Percentiles rank a stretch among this genome's conserved stretches.
These are phyloP conservation scores for Triticum monococcum DNA, from an alignment of 176 grass and related monocot species.

Conservation along the genomic window DNA sequence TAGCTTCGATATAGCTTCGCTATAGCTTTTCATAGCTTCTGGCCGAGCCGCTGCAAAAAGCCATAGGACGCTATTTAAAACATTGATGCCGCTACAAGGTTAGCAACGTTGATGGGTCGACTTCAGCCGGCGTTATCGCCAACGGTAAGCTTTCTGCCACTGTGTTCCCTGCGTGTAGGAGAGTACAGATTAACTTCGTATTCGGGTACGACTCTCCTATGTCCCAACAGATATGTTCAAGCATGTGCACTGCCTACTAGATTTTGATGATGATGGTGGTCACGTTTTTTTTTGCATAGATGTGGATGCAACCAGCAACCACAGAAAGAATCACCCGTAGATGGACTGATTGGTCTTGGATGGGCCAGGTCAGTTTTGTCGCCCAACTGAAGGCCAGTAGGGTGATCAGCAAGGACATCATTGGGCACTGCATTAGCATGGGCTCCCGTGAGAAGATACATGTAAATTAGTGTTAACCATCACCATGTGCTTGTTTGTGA, in stretches of 20 bases:
- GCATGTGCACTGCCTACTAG: neutral
- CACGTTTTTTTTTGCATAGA: constrained; percentile 4
- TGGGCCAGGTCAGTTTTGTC: constrained; percentile 24
- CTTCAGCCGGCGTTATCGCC: constrained; percentile 39
- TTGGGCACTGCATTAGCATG: constrained; percentile 64
- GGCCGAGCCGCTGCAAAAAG: too few species aligned
- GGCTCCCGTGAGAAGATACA: constrained; percentile 38
- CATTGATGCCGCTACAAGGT: too few species aligned
- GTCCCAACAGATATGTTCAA: neutral
- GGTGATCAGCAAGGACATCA: constrained; percentile 39
- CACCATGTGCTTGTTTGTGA: neutral
- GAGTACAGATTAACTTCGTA: constrained; percentile 15
- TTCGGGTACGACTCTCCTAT: constrained; percentile 45
- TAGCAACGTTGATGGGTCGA: neutral
- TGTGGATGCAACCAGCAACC: constrained; percentile 60
- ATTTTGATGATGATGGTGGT: neutral
- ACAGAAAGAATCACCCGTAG: neutral
- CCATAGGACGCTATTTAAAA: too few species aligned
- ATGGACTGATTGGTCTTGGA: constrained; percentile 59
- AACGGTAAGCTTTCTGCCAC: constrained; percentile 30
- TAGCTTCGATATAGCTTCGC: too few species aligned
- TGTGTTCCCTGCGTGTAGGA: neutral
- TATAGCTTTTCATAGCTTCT: too few species aligned
- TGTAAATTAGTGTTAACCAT: neutral
- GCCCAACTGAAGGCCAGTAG: constrained; percentile 51